Percentiles rank a stretch among this genome's conserved stretches.
Evolutionary conservation across 768 basidiomycete genomes (phyloP).

Genomic region (Tylopilus plumbeoviolaceoides): DNA sequence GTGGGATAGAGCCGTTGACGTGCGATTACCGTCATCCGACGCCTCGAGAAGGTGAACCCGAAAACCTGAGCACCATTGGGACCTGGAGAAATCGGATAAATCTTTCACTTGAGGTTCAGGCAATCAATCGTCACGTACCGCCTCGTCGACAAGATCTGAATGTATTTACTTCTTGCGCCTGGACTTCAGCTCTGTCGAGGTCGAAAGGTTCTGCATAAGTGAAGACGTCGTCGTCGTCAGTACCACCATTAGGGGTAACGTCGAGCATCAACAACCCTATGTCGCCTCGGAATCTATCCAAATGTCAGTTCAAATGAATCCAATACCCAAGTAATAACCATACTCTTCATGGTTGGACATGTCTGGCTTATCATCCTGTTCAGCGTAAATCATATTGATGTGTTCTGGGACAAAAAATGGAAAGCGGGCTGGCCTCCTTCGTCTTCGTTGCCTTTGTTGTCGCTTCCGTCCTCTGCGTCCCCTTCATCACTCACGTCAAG

Average conservation of each 20-base stretch:
- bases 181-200: slow-evolving; percentile 41
- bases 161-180: slow-evolving; percentile 36
- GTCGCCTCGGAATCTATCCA: slow-evolving; percentile 37
- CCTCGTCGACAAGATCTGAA: slow-evolving; percentile 57
- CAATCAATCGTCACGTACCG: slow-evolving; percentile 2
- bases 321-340: slow-evolving; percentile 16
- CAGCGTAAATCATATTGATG: slow-evolving; percentile 59
- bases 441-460: slow-evolving; percentile 46
- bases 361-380: slow-evolving; percentile 59
- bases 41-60: slow-evolving; percentile 74
- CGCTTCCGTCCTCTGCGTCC: slow-evolving; percentile 58
- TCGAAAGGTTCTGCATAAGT: slow-evolving; percentile 52
- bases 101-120: not conserved
- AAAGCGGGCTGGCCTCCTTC: slow-evolving; percentile 17
- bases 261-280: slow-evolving; percentile 38
- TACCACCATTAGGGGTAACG: slow-evolving; percentile 23
- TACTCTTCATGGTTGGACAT: slow-evolving; percentile 68
- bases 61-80: slow-evolving; percentile 61
- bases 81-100: slow-evolving; percentile 22
- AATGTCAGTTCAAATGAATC: slow-evolving; percentile 13
- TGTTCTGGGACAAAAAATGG: slow-evolving; percentile 29
- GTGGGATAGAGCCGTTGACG: slow-evolving; percentile 43
- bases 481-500: slow-evolving; percentile 52
- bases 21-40: slow-evolving; percentile 42
- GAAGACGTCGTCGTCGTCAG: slow-evolving; percentile 50